Percentiles rank a stretch among this genome's conserved stretches.
phyloP scores from a whole-genome alignment of 164 flowering plant genomes.

The Annona squamosa region DNA sequence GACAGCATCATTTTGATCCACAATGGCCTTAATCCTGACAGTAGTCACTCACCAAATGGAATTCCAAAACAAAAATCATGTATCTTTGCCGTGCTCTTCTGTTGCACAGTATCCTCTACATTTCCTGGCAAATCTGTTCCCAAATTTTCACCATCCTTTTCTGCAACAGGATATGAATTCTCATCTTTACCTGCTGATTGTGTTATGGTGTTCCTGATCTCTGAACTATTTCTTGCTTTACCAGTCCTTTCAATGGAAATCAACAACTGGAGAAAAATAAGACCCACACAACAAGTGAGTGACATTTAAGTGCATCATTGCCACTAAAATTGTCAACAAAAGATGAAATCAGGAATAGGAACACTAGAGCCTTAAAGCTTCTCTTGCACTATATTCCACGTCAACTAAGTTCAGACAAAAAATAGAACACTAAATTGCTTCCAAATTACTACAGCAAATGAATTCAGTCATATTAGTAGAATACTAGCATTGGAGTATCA shows the following conservation, averaged over 20 bases:
- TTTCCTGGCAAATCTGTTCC: conserved; percentile 16
- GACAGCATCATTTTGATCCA: too few relatives aligned
- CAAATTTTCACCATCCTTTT: conserved; percentile 24
- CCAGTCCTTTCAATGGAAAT: conserved; percentile 38
- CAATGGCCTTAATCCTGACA: background rate
- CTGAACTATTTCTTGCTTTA: conserved; percentile 23
- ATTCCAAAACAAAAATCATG: conserved; percentile 94
- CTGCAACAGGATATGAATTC: conserved; percentile 25
- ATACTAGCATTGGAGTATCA: background rate
- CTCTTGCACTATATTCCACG: background rate
- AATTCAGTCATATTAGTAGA: background rate
- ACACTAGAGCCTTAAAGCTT: background rate
- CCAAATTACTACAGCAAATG: background rate
- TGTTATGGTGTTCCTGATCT: conserved; percentile 22
- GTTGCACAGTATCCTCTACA: conserved; percentile 23
- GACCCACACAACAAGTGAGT: background rate
- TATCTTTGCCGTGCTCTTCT: conserved; percentile 54
- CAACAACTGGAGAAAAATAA: conserved; percentile 28
- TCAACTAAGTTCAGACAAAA: background rate
- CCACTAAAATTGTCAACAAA: conserved; percentile 1
- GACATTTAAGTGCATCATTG: background rate
- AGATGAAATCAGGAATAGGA: background rate
- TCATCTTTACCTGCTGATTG: conserved; percentile 21
- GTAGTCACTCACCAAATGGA: conserved; percentile 61
- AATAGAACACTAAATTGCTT: background rate